phyloP scores from a whole-genome alignment of 208 protist species.

The Naegleria lovaniensis region DNA sequence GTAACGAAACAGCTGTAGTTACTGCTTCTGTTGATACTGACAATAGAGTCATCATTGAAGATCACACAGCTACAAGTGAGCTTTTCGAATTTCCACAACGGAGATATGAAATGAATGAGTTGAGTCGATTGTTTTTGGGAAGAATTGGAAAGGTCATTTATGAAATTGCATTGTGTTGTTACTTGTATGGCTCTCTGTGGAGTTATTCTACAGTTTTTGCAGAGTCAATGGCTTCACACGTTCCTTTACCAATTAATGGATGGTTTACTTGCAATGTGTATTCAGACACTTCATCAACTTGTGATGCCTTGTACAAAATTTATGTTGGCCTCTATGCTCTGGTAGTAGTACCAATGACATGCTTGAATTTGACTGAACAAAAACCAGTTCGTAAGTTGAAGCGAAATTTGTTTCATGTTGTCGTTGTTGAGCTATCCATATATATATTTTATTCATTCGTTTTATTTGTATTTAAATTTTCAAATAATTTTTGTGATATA shows the following conservation, averaged over 20 bases:
- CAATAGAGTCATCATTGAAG: not conserved
- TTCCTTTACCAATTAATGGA: slow-evolving; percentile 20
- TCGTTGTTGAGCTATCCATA: too few relatives aligned
- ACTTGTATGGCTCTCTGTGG: slow-evolving; percentile 6
- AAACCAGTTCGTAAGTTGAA: slow-evolving; percentile 12
- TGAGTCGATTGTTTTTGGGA: slow-evolving; percentile 25
- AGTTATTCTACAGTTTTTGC: slow-evolving; percentile 26
- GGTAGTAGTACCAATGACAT: slow-evolving; percentile 21
- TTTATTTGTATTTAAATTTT: too few relatives aligned
- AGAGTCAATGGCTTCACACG: slow-evolving; percentile 15
- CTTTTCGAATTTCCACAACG: not conserved
- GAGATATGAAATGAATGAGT: slow-evolving; percentile 18
- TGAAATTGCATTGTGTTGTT: slow-evolving; percentile 15
- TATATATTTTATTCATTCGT: too few relatives aligned
- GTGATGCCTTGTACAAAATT: slow-evolving; percentile 7
- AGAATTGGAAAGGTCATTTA: not conserved
- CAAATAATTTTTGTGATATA: too few relatives aligned
- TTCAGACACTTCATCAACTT: not conserved
- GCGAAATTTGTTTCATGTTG: too few relatives aligned
- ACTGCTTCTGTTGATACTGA: not conserved
- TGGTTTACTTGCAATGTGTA: slow-evolving; percentile 26
- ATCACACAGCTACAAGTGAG: not conserved
- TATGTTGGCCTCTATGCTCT: slow-evolving; percentile 23
- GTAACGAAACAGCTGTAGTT: too few relatives aligned
- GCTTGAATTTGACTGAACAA: slow-evolving; percentile 30